Base-by-base conservation (phyloP, 1,284 basidiomycete genomes). In the Bjerkandera adusta region DNA sequence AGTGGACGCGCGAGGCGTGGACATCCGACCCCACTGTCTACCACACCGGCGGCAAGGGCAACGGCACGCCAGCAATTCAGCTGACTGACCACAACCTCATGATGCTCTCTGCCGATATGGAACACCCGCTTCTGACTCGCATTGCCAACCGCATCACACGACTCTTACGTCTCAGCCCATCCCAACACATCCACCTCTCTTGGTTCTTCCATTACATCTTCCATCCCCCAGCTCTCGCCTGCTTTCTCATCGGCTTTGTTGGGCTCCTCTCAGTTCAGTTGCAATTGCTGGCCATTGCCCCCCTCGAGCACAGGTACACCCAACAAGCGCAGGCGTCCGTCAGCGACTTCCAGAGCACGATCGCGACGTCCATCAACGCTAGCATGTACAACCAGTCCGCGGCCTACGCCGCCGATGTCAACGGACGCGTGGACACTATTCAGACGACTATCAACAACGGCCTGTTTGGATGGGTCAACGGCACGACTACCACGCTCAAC, bases 381-480 rank as follows among this genome's bases (percentile, higher is more conserved):
- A 84, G 79, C 67, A 92, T 93, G 77, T 81, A 78, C 57, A 83
- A 87, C 58, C 85, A 92, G 56, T 92, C 89, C 7, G 60, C 77
- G 5, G 63, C 75, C 1, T 99, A 94, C 57, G 92, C 94, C 2
- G 72, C 69, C 16, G 73, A 75, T 25, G 76, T 93, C 59, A 99
- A 98, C 60, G 56, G 57, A 4, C 83, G 82, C 21, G 81, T 97
- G 24, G 72, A 78, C 34, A 57, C 58, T 21, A 75, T 91, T 42
- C 87, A 97, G 66, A 70, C 71, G 29, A 77, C 81, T 10, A 81
- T 98, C 65, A 92, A 98, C 65, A 68, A 89, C 29, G 87, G 90
- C 13, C 67, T 97, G 36, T 96, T 98, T 52, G 88, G 90, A 13
- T 98, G 94, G 95, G 84, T 98, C 42, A 92, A 97, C 59, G 79